Evolutionary conservation across 2,329 filamentous ascomycete species (phyloP), one percentile per base, ranked within the genome.

Genomic region (Thyridium curvatum): DNA sequence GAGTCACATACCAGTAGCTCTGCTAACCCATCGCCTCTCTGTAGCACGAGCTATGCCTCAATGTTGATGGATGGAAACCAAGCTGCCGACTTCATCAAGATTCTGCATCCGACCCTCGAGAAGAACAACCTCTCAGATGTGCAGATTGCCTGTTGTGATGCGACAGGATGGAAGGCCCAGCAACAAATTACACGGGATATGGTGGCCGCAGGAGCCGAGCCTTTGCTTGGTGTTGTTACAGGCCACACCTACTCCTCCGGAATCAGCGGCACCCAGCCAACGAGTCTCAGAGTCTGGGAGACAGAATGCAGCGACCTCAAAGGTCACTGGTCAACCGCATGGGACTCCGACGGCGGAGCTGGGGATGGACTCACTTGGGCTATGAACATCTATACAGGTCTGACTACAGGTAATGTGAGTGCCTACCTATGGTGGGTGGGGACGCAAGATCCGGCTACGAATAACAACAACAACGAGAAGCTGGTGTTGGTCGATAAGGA

Each of bases 51-150:
- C 37, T 51, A 56, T 34, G 49, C 54, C 9, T 50, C 52, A 40
- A 54, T 54, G 50, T 45, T 37, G 32, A 49, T 84, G 56, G 94
- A 93, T 72, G 96, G 95, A 65, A 84, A 82, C 51, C 86, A 74
- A 55, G 70, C 70, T 4, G 69, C 66, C 34, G 65, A 69, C 32
- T 74, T 77, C 52, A 68, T 77, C 54, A 52, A 58, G 40, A 58
- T 69, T 13, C 60, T 77, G 32, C 57, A 61, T 37, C 56, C 62
- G n/a, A 66, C 64, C 2, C 58, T 72, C 35, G 53, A 46, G 28
- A 37, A 47, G 17, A 42, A 44, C 5, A 49, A 47, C 30, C 44
- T 55, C 21, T 40, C 37, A 12, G 35, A 41, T 10, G 52, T 69
- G 30, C 53, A 54, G 31, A 54, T 62, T 35, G 51, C 56, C 18